Base-by-base conservation (phyloP, 2,329 filamentous ascomycete species). In the Fusarium ambrosium region DNA sequence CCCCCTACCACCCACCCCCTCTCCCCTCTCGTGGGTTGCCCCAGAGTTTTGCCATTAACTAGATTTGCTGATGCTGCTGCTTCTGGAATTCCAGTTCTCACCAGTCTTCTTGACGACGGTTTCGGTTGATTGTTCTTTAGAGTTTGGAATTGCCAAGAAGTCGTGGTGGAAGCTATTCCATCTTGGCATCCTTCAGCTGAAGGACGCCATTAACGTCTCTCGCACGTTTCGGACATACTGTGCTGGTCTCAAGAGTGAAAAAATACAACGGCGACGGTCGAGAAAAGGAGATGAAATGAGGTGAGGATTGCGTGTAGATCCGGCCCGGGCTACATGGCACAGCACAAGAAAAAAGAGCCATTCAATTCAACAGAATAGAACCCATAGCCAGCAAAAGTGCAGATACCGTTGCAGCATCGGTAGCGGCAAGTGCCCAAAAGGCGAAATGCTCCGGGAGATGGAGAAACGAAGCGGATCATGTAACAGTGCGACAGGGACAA, bases 351-450 rank as follows among this genome's bases (percentile, higher is more conserved):
- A 7, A 10, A 34, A 36, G 20, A 32, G 7, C 36, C 43, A 45
- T 45, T 45, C 41, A 45, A 45, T 45, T 51, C 45, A 27, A 27
- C 8, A 51, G 22, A 48, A 14, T 10, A 14, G 22, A 7, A 27
- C 20, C n/a, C 37, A 48, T 10, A 20, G 29, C 53, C 53, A 53
- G 34, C 32, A 62, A 51, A 37, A 32, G 60, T 43, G 29, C 59
- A 61, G 37, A 24, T 55, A 69, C 71, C 64, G 68, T 74, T 72
- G 62, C 68, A 74, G 36, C 62, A 65, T 75, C 69, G 72, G 69
- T 58, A 70, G 61, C 72, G 69, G 72, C 64, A 72, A 36, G 71
- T 69, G 53, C 69, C 72, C 34, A 70, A 75, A 70, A 70, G 72
- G 72, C 62, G 45, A 72, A 64, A 51, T 64, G 59, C 72, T 65